Evolutionary conservation across 805 yeast species (phyloP), one percentile per base, ranked within the genome.

Genomic region (Candida silvicultrix): DNA sequence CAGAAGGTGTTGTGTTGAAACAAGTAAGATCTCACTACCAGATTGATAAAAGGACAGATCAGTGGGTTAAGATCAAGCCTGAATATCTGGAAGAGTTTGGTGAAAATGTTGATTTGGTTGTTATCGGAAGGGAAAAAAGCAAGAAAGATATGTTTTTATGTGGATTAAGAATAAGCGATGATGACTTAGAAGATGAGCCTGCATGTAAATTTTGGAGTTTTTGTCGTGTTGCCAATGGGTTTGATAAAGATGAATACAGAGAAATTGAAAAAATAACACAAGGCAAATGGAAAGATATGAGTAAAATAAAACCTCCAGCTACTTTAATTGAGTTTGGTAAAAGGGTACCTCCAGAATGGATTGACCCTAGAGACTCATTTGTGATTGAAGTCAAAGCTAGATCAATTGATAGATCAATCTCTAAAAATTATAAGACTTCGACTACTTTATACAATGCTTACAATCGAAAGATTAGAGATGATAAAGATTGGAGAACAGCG

Each of bases 21-120:
- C 74, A 80, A 50, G 75, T 80, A 1, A 62, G 67, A 12, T 72
- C 85, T 2, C 65, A 60, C 15, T 92, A 92, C 60, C 59, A 65
- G 3, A 71, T 85, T 15, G 87, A 80, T n/a, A 75, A 73, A 31
- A 67, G 89, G 42, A 71, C 73, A 38, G 76, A 74, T 16, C 65
- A 73, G n/a, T 92, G 97, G 96, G 69, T 89, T 15, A 92, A 92
- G 58, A 77, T 92, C 2, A 92, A 92, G 61, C 98, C 98, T 0
- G 97, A 90, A 54, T 90, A 89, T 58, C 68, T 89, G 44, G 84
- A 81, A 45, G 88, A 84, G 48, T 85, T 85, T 62, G 96, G 96
- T 10, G 96, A 89, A 51, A 85, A 86, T 56, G 68, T 89, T 50
- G 98, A 92, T 62, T 61, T 89, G 41, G 69, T 81, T 3, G 77